Evolutionary conservation across 306 rosid genomes (phyloP), one percentile per base, ranked within the genome.

Genomic region (Benincasa hispida): DNA sequence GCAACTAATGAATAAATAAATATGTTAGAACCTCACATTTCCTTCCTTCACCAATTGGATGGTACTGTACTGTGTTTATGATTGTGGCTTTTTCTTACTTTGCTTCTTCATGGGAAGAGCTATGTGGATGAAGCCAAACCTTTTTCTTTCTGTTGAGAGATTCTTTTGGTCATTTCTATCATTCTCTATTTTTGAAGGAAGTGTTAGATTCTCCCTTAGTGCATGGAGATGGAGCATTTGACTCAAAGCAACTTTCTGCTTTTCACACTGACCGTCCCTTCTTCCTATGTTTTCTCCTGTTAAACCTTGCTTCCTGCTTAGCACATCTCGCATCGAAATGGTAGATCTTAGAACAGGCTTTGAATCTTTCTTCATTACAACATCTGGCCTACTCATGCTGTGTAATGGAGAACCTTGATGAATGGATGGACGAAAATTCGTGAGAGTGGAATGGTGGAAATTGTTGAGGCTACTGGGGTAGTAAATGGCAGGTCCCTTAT

Each of bases 251-350:
- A 90, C 99, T 80, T 87, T 92, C 72, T 83, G 89, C 17, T 83
- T 87, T 59, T 78, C 96, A 9, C 77, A 35, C 30, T 45, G 56
- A 3, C 85, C 77, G 17, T 91, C 94, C 81, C 75, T 82, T 56
- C 83, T 81, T 0, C 76, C 60, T 22, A 69, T 69, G 53, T 69
- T 81, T 4, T 87, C 93, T 53, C 90, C 90, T 8, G 85, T n/a
- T 55, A 76, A 76, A 83, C 82, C 90, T 79, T 87, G 96, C 88
- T 92, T 90, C 84, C 85, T 87, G 81, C 87, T 89, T 2, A 94
- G 97, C 76, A 94, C 89, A 77, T 94, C 99, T 75, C 97, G 81
- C 96, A 94, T 87, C 10, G 99, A 94, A 77, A 89, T 84, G 0
- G 91, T 85, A 15, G 97, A 56, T 77, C 83, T 89, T 62, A 83